These are phyloP conservation scores for Nothopassalora personata DNA, from an alignment of 2,329 filamentous ascomycete species.

Conservation along the genomic window DNA sequence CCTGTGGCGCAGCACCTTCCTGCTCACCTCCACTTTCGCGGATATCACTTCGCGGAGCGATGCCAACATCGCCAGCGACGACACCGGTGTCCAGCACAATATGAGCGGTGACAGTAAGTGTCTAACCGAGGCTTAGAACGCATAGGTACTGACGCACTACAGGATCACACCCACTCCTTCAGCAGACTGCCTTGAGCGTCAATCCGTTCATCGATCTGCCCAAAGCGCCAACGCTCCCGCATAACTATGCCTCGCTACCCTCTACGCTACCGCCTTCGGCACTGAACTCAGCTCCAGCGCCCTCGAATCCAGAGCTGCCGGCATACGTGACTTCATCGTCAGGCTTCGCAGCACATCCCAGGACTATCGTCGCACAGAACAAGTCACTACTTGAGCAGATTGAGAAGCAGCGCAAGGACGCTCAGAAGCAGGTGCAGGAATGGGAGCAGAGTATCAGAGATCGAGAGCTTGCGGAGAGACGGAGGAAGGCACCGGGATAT, in stretches of 20 bases:
- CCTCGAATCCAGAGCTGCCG: slow-evolving; percentile 39
- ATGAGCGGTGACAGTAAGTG: slow-evolving; percentile 33
- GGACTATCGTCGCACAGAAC: slow-evolving; percentile 79
- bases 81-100: neutral
- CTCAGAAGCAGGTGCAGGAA: slow-evolving; percentile 59
- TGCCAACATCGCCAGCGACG: neutral
- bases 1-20: slow-evolving; percentile 12
- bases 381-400: slow-evolving; percentile 72
- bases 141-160: neutral
- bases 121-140: slow-evolving; percentile 3
- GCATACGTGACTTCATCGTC: slow-evolving; percentile 73
- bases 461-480: slow-evolving; percentile 71
- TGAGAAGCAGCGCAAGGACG: slow-evolving; percentile 61
- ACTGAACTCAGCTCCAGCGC: slow-evolving; percentile 43
- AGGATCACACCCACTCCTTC: slow-evolving; percentile 74
- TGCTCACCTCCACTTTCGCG: slow-evolving; percentile 4
- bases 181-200: slow-evolving; percentile 87
- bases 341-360: slow-evolving; percentile 75
- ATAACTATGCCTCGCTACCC: slow-evolving; percentile 88
- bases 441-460: slow-evolving; percentile 64
- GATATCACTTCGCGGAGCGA: neutral
- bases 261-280: slow-evolving; percentile 75
- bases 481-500: slow-evolving; percentile 74
- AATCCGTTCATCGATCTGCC: slow-evolving; percentile 92
- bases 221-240: slow-evolving; percentile 82